Evolutionary conservation across 208 protist species (phyloP).

Genomic region (Acanthamoeba royreba): DNA sequence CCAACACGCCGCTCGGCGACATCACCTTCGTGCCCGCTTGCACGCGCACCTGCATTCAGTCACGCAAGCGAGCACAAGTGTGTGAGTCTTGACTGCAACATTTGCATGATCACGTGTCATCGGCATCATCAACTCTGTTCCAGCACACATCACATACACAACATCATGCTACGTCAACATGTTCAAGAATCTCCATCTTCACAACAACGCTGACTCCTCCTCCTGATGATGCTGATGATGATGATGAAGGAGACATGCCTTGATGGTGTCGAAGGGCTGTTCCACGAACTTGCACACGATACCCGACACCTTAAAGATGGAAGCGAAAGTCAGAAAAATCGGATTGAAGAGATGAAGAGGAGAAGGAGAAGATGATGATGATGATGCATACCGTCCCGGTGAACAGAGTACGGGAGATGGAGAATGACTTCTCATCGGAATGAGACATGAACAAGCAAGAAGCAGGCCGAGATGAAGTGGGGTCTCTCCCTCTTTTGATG

Average conservation of each 20-base stretch:
- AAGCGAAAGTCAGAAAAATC: background rate
- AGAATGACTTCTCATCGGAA: background rate
- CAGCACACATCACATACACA: background rate
- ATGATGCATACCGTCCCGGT: background rate
- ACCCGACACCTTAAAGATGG: background rate
- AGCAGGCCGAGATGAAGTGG: background rate
- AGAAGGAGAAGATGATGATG: background rate
- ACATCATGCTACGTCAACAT: background rate
- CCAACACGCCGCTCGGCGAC: background rate
- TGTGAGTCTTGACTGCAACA: too few species aligned
- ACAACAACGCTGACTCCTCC: too few species aligned
- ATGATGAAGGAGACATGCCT: too few species aligned
- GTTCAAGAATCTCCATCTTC: too few species aligned
- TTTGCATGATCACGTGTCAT: too few species aligned
- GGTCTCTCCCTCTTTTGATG: background rate
- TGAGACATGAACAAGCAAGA: too few species aligned
- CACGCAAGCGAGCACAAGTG: too few species aligned
- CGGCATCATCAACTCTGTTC: too few species aligned
- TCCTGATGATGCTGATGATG: too few species aligned
- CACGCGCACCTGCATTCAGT: background rate
- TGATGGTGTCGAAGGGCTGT: background rate
- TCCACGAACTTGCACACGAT: background rate
- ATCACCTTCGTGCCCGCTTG: background rate
- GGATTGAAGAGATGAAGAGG: background rate
- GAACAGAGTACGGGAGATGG: background rate